Evolutionary conservation across 768 basidiomycete genomes (phyloP), one percentile per base, ranked within the genome.

Genomic region (Leccinum obscurum): DNA sequence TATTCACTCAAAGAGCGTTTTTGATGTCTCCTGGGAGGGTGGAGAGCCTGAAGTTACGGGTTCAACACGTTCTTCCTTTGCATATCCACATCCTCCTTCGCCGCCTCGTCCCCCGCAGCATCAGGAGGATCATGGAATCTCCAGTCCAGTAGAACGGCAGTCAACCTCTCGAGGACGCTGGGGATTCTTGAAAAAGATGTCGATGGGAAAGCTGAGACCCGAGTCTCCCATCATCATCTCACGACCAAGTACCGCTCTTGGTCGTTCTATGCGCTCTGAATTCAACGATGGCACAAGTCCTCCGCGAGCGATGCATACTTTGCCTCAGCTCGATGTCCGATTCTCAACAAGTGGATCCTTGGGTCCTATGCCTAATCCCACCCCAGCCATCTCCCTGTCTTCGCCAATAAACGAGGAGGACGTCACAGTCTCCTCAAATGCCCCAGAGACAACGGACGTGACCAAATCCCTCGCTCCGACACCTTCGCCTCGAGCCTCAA

Each of bases 161-260:
- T 49, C 54, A 24, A 22, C 56, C 32, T 58, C 70, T 41, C 72
- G 75, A 72, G 86, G 87, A 56, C 87, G 92, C 58, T 96, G 95
- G 95, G 94, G 95, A 4, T 96, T 98, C 78, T 78, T 98, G 60
- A 93, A 95, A 78, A 98, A 98, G 78, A 97, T 98, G 94, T 96
- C 94, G 6, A 96, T 95, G 93, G 89, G 93, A 14, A 93, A 90
- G 74, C 89, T 96, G 78, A 86, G 85, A 67, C 64, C 77, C n/a
- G 91, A 92, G 52, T 74, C 81, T 15, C 81, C 86, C 30, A 68
- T 61, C 3, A 28, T 60, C 50, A 30, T 60, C 50, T 67, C 80
- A 6, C 76, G 81, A 30, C 72, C 77, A 10, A 77, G 74, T 44
- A 76, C 75, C 66, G 73, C 65, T 65, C 72, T 64, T 50, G 57